Evolutionary conservation across 2,329 filamentous ascomycete genomes (phyloP), one percentile per base, ranked within the genome.

Genomic region (Metarhizium sp.): DNA sequence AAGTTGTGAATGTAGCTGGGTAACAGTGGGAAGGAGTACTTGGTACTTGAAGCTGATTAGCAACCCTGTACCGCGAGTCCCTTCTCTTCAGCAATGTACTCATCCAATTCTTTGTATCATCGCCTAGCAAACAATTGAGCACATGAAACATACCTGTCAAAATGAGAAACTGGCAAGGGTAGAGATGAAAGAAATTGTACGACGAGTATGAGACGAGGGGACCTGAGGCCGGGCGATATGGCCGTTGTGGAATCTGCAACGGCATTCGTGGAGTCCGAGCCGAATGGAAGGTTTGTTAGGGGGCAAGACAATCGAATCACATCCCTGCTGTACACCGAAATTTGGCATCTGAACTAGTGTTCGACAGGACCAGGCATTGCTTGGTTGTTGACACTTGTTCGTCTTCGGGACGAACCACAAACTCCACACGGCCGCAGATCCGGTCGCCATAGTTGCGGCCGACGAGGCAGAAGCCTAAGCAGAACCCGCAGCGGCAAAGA

Each of bases 341-440:
- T 63, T 48, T 64, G 63, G 61, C 66, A 61, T 56, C 55, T 56
- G 57, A 50, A 48, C 47, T 42, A 25, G 20, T 38, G 8, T 30
- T 53, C 34, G 64, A 64, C 59, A 61, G 63, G 60, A 62, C 65
- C 55, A 38, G 40, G 49, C 43, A 14, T 49, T 61, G 62, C 64
- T 65, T 62, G 63, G 61, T 61, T 62, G 58, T 59, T 70, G 67
- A 71, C 69, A 69, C 63, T 69, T 70, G 67, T 69, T 66, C 61
- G 61, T 60, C 63, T 58, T 66, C 63, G 66, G 67, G 64, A 71
- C 66, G 67, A 72, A 71, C 67, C 64, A 71, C 64, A 59, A 64
- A 68, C 64, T 68, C 71, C 69, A 71, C 71, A 66, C 63, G 71
- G 69, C 69, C 70, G 71, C 71, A 71, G 65, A 68, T 68, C 66